These are phyloP conservation scores for Crucihimalaya himalaica DNA, from an alignment of 345 rosid genomes.

Conservation along the genomic window DNA sequence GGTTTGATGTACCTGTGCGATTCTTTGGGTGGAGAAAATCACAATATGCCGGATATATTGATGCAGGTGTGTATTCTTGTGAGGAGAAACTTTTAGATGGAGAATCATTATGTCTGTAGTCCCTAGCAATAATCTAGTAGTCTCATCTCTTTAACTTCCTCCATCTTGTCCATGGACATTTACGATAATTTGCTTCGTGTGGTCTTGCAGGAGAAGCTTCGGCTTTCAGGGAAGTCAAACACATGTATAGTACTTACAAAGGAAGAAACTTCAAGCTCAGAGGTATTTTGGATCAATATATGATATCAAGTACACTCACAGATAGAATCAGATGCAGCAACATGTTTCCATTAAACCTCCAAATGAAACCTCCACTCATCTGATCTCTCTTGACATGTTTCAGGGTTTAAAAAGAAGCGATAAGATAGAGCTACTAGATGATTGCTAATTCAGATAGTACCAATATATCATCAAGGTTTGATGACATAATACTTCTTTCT, in stretches of 20 bases:
- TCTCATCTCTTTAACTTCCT: not conserved
- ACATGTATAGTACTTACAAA: slow-evolving; percentile 51
- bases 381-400: slow-evolving; percentile 15
- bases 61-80: slow-evolving; percentile 44
- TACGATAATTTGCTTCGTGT: slow-evolving; percentile 6
- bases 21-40: slow-evolving; percentile 46
- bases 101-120: not conserved
- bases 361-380: slow-evolving; percentile 1
- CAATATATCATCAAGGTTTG: slow-evolving; percentile 18
- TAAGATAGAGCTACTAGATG: slow-evolving; percentile 26
- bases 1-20: slow-evolving; percentile 51
- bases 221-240: slow-evolving; percentile 50
- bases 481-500: slow-evolving; percentile 13
- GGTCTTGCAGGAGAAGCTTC: slow-evolving; percentile 68
- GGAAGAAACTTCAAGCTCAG: slow-evolving; percentile 45
- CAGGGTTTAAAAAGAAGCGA: slow-evolving; percentile 33
- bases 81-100: slow-evolving; percentile 10
- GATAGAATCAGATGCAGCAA: slow-evolving; percentile 9
- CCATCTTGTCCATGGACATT: not conserved
- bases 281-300: slow-evolving; percentile 44
- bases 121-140: not conserved
- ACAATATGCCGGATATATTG: slow-evolving; percentile 42
- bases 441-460: slow-evolving; percentile 18
- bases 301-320: not conserved
- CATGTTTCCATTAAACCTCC: not conserved